Percentiles rank a stretch among this genome's conserved stretches.
Conservation (phyloP, 371 early-diverging fungal genomes). For the Mucor sp. region DNA sequence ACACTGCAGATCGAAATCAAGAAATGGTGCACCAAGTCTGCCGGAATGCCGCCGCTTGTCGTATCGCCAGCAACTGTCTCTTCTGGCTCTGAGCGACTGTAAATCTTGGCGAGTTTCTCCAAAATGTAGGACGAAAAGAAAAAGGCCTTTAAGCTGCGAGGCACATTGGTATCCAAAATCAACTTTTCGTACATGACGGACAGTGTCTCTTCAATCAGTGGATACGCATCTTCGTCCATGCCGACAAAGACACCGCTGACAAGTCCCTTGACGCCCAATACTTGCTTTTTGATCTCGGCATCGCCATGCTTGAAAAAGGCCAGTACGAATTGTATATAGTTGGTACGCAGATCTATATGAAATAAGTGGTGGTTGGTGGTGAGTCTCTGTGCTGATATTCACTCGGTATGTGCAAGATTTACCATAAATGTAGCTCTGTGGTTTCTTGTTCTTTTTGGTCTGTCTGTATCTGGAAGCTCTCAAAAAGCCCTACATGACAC, state of each 20-base stretch:
- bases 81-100: slow-evolving; percentile 53
- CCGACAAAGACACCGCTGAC: slow-evolving; percentile 68
- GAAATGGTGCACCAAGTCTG: slow-evolving; percentile 71
- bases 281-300: slow-evolving; percentile 63
- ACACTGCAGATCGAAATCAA: slow-evolving; percentile 72
- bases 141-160: slow-evolving; percentile 55
- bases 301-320: slow-evolving; percentile 79
- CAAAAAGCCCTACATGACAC: slow-evolving; percentile 35
- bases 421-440: slow-evolving; percentile 49
- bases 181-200: slow-evolving; percentile 58
- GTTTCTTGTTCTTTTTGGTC: slow-evolving; percentile 40
- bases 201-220: slow-evolving; percentile 64
- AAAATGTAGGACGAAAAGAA: slow-evolving; percentile 74
- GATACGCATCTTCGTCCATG: slow-evolving; percentile 66
- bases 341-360: slow-evolving; percentile 54
- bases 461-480: slow-evolving; percentile 48
- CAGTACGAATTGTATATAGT: slow-evolving; percentile 74
- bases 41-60: slow-evolving; percentile 56
- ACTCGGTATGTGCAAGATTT: not conserved
- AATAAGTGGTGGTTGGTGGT: not conserved
- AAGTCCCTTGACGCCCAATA: slow-evolving; percentile 71
- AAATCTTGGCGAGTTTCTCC: slow-evolving; percentile 67
- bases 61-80: slow-evolving; percentile 31
- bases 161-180: slow-evolving; percentile 64
- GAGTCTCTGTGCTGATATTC: no score